Percentiles rank a stretch among this genome's conserved stretches.
These are phyloP conservation scores for Tephrocybe sp. DNA, from an alignment of 768 basidiomycete species.

Conservation along the genomic window DNA sequence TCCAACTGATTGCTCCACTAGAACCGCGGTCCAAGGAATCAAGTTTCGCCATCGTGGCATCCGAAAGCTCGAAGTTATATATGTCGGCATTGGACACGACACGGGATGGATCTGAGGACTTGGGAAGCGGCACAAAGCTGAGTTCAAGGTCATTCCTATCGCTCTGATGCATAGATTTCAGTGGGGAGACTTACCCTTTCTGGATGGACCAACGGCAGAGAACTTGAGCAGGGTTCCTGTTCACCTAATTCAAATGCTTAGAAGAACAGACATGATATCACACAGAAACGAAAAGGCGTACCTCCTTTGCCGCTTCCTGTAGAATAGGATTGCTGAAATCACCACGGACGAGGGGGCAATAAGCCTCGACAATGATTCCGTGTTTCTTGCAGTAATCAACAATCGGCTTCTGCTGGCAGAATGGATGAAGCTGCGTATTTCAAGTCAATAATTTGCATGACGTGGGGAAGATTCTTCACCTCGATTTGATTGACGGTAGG, in stretches of 20 bases:
- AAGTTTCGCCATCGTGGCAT: conserved; percentile 62
- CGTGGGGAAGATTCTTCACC: conserved; percentile 31
- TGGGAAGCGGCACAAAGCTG: conserved; percentile 83
- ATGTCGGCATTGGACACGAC: conserved; percentile 72
- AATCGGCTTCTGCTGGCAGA: conserved; percentile 78
- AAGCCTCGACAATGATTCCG: conserved; percentile 65
- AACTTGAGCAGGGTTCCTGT: conserved; percentile 68
- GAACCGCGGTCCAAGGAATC: conserved; percentile 70
- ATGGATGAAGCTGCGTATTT: conserved; percentile 60
- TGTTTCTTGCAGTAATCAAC: conserved; percentile 66
- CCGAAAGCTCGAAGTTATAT: conserved; percentile 68
- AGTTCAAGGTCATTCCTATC: neutral
- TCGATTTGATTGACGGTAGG: conserved; percentile 83
- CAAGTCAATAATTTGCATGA: neutral
- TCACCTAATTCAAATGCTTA: conserved; percentile 34
- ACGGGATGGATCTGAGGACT: conserved; percentile 64
- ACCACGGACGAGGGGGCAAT: conserved; percentile 70
- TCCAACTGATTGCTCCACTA: conserved; percentile 77
- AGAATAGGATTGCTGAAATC: conserved; percentile 52
- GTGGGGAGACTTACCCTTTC: conserved; percentile 58
- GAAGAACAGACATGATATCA: neutral
- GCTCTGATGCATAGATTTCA: neutral
- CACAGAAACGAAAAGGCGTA: conserved; percentile 21
- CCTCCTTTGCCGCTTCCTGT: conserved; percentile 55
- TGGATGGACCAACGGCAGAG: conserved; percentile 90